These are phyloP conservation scores for Aspergillus nanangensis DNA, from an alignment of 495 filamentous ascomycete genomes.

Conservation along the genomic window DNA sequence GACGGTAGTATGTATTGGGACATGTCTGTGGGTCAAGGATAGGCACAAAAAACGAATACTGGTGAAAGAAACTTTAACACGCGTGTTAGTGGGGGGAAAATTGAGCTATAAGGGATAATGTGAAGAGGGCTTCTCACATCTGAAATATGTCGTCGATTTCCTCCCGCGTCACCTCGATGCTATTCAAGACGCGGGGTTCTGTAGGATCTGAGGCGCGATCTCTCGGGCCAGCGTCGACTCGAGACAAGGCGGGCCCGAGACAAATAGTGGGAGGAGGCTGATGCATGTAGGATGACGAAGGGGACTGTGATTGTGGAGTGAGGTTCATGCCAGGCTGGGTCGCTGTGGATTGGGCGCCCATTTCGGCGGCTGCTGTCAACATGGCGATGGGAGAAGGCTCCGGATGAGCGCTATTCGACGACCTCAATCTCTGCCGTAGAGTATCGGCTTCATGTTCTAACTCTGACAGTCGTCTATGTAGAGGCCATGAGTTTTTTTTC, in stretches of 20 bases:
- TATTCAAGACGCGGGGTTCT: slow-evolving; percentile 24
- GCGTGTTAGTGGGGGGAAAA: slow-evolving; percentile 2
- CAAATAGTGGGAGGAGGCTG: slow-evolving; percentile 9
- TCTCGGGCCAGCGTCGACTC: slow-evolving; percentile 3
- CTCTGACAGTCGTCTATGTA: slow-evolving; percentile 28
- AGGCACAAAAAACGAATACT: slow-evolving; percentile 43
- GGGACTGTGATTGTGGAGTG: slow-evolving; percentile 10
- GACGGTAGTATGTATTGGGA: slow-evolving; percentile 40
- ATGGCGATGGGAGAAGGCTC: slow-evolving; percentile 26
- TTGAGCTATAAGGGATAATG: too few species aligned
- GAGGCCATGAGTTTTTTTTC: too few species aligned
- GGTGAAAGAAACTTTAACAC: slow-evolving; percentile 37
- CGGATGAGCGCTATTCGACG: slow-evolving; percentile 16
- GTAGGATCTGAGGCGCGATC: slow-evolving; percentile 13
- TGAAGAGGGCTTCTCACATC: too few species aligned
- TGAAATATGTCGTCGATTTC: slow-evolving; percentile 38
- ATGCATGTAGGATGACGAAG: slow-evolving; percentile 13
- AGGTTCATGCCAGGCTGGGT: slow-evolving; percentile 1
- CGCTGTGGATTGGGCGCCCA: slow-evolving; percentile 9
- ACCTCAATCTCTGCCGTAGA: slow-evolving; percentile 28
- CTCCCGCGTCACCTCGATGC: slow-evolving; percentile 17
- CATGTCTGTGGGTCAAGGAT: slow-evolving; percentile 34
- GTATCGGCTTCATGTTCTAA: slow-evolving; percentile 37
- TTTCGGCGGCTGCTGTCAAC: slow-evolving; percentile 27
- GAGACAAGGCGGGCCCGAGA: slow-evolving; percentile 2